phyloP scores from a whole-genome alignment of 768 basidiomycete genomes.

The Mycena rosella region DNA sequence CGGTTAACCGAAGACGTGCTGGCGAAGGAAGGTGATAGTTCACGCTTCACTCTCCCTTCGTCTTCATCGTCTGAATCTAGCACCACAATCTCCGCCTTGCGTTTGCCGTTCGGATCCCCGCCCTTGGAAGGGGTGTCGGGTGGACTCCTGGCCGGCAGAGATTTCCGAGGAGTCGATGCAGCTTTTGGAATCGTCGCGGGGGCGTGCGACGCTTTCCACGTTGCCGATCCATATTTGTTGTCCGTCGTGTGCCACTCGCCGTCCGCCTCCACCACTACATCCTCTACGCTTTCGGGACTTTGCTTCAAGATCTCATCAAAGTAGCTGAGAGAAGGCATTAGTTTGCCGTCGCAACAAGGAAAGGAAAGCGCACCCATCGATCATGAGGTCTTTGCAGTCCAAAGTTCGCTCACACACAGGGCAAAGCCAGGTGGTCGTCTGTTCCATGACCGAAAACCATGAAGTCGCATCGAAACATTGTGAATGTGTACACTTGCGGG shows the following conservation, averaged over 20 bases:
- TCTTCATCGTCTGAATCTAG: slow-evolving; percentile 86
- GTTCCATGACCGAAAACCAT: slow-evolving; percentile 96
- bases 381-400: slow-evolving; percentile 83
- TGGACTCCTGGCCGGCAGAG: slow-evolving; percentile 43
- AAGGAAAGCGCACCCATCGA: slow-evolving; percentile 81
- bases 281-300: slow-evolving; percentile 86
- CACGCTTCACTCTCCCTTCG: slow-evolving; percentile 80
- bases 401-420: slow-evolving; percentile 91
- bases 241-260: slow-evolving; percentile 97
- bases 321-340: slow-evolving; percentile 65
- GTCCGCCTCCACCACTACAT: slow-evolving; percentile 93
- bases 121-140: slow-evolving; percentile 37
- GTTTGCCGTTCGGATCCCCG: slow-evolving; percentile 55
- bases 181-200: slow-evolving; percentile 39
- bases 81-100: slow-evolving; percentile 70
- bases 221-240: slow-evolving; percentile 81
- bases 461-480: slow-evolving; percentile 96
- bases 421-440: slow-evolving; percentile 96
- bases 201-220: slow-evolving; percentile 75
- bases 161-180: slow-evolving; percentile 50
- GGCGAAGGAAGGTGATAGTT: slow-evolving; percentile 76
- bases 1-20: slow-evolving; percentile 54
- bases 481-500: slow-evolving; percentile 87
- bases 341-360: slow-evolving; percentile 3
- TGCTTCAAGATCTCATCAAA: slow-evolving; percentile 86